Evolutionary conservation across 2,329 filamentous ascomycete species (phyloP), one percentile per base, ranked within the genome.

Genomic region (Amphichorda felina): DNA sequence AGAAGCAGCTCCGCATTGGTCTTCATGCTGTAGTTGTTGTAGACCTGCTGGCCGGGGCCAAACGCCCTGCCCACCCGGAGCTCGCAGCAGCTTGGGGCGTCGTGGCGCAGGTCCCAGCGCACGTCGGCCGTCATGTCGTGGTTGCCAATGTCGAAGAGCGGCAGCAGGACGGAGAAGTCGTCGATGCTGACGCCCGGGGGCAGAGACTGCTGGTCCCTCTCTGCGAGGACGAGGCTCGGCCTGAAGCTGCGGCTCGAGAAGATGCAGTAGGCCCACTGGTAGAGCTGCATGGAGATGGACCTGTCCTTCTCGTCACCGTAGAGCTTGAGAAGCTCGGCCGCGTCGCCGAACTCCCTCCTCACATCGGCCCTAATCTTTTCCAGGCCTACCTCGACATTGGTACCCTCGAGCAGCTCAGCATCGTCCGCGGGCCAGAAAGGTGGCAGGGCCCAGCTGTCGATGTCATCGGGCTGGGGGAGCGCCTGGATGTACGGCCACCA

Each of bases 11-110:
- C 79, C 39, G 78, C 79, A 46, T 86, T 87, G 6, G 79, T 82
- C 54, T 84, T 82, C 48, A 61, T 53, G 21, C 81, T 81, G 48
- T 87, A 87, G 51, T 83, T 85, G 59, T 84, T 83, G 47, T 66
- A 78, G 17, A 76, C 54, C 43, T 76, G 71, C 21, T 72, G 53
- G 0, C 76, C 74, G 0, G 71, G 56, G 4, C 43, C 33, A 44
- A 77, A 68, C 2, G 45, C 40, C 37, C 61, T 57, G 14, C 48
- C 50, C 8, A 64, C 61, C 13, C 53, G 48, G 8, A 78, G 58
- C 8, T 50, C 54, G 40, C 69, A 75, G 15, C 27, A 9, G 21
- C 14, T 16, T 5, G 16, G n/a, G 9, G 15, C 40, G 7, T 56
- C 48, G 9, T 64, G 55, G 16, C 66, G 52, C 2, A 66, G 60